Base-by-base conservation (phyloP, 1,284 basidiomycete genomes). In the Boletus sp. region DNA sequence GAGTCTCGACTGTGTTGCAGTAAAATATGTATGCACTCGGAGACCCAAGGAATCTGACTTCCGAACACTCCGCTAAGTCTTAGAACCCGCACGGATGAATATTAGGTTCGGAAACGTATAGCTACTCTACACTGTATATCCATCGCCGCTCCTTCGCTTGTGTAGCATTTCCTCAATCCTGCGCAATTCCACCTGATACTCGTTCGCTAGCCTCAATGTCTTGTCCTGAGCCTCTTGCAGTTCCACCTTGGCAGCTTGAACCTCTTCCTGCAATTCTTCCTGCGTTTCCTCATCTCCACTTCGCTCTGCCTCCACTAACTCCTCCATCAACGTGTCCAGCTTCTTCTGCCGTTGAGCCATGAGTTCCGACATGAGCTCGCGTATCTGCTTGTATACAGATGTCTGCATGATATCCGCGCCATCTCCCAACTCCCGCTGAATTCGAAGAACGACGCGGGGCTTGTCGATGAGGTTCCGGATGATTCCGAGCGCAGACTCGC, bases 381-480 rank as follows among this genome's bases (percentile, higher is more conserved):
- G 56, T 6, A 73, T 71, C 37, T 67, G 73, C 57, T 56, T 73
- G 59, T 62, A 76, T 10, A 71, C 67, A 30, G 70, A 66, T 3
- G 79, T 79, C 56, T 80, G 67, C 46, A 70, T 69, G 50, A 80
- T 70, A 58, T 74, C 70, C 62, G 70, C 68, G 16, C 68, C 67
- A 1, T 68, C 64, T 25, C 76, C 79, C 1, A 81, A 59, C 61
- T 81, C 80, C 16, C 59, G 62, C 61, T 81, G 79, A 55, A 81
- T 79, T 21, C 70, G 73, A 25, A 81, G 70, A 1, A 70, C 56
- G 1, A 73, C 59, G 0, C 74, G 74, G 0, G 60, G 44, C 51
- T 72, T 74, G n/a, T 65, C 61, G 30, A 77, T 44, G 28, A 81
- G 62, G n/a, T 63, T 51, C 72, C 68, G 62, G 16, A 81, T 44